Conservation (phyloP, 495 filamentous ascomycete genomes). For the Daldinia concentrica region DNA sequence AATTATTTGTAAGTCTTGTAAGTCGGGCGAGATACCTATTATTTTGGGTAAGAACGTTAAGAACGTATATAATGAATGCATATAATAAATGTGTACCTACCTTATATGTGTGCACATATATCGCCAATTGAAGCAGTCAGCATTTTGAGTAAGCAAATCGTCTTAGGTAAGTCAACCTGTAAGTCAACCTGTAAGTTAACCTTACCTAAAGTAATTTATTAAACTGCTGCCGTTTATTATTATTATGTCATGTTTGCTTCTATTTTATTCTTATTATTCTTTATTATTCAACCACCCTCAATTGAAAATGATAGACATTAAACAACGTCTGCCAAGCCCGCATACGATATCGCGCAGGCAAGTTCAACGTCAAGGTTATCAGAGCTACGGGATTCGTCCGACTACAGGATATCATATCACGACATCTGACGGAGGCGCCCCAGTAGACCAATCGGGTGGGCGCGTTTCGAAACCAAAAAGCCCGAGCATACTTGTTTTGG, state of each 20-base stretch:
- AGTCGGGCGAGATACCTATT: neutral
- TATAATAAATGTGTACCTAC: too few species aligned
- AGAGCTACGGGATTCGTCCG: conserved; percentile 29
- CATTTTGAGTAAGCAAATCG: neutral
- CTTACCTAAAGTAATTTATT: too few species aligned
- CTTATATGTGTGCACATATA: too few species aligned
- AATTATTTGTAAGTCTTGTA: neutral
- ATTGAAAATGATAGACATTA: neutral
- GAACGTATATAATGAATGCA: too few species aligned
- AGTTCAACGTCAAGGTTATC: conserved; percentile 12
- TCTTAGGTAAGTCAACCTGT: too few species aligned
- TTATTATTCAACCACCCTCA: neutral
- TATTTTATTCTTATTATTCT: neutral
- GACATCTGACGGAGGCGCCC: conserved; percentile 36
- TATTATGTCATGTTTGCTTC: neutral
- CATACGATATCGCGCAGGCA: conserved; percentile 32
- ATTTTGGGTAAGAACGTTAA: neutral
- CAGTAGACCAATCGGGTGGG: conserved; percentile 37
- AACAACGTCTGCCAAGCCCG: conserved; percentile 19
- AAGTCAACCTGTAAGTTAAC: too few species aligned
- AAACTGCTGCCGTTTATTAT: neutral
- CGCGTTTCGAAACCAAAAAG: conserved; percentile 43
- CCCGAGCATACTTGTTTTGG: conserved; percentile 39
- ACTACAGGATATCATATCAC: conserved; percentile 36
- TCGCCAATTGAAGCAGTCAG: neutral